A percentile compares a stretch with the other conserved stretches of the same genome.
Evolutionary conservation across 139 green algal genomes (phyloP).

Genomic region (Pseudopediastrum boryanum): DNA sequence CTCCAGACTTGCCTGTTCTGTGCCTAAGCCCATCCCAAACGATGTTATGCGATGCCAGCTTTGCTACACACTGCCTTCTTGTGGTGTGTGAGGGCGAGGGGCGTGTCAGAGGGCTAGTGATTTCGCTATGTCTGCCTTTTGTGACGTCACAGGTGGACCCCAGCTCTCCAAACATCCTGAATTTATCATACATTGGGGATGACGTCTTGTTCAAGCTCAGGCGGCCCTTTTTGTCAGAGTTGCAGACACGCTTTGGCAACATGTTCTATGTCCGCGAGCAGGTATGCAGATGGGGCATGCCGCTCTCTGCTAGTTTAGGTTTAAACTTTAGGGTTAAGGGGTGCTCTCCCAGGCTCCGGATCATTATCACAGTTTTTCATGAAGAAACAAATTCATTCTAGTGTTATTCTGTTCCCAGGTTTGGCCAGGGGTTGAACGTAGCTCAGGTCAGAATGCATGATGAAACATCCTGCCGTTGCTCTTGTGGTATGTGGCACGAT

Average conservation of each 20-base stretch:
- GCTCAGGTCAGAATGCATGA: no score
- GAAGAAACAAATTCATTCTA: no score
- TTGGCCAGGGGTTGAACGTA: no score
- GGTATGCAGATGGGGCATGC: neutral
- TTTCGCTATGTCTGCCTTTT: slow-evolving; percentile 30
- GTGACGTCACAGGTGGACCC: slow-evolving; percentile 71
- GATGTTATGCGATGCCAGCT: slow-evolving; percentile 17
- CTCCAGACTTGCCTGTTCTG: neutral
- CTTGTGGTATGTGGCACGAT: no score
- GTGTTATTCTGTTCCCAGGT: no score
- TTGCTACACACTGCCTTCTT: slow-evolving; percentile 46
- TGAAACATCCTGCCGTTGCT: no score
- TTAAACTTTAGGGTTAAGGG: neutral
- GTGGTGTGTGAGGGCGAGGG: no score
- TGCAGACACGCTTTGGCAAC: slow-evolving; percentile 76
- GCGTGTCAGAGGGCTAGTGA: neutral
- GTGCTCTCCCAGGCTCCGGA: no score
- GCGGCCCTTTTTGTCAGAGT: slow-evolving; percentile 73
- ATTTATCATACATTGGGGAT: slow-evolving; percentile 59
- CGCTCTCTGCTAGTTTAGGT: neutral
- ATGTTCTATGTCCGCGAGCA: slow-evolving; percentile 75
- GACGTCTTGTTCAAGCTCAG: slow-evolving; percentile 57
- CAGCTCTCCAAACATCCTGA: slow-evolving; percentile 72
- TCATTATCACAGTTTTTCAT: no score
- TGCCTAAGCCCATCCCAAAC: neutral